Evolutionary conservation across 176 grass and related monocot species (phyloP).

Genomic region (Triticum timopheevii): DNA sequence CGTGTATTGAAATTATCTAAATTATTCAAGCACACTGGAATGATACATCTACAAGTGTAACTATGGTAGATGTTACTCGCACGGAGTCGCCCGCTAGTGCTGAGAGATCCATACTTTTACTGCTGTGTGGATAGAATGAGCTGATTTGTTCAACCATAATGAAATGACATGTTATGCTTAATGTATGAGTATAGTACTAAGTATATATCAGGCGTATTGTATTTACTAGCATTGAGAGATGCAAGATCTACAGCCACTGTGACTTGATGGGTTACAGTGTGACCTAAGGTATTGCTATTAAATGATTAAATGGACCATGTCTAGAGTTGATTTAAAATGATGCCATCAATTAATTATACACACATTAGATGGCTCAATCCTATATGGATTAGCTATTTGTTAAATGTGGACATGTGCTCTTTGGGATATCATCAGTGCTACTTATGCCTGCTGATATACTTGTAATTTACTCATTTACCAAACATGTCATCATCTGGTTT

Average conservation of each 20-base stretch:
- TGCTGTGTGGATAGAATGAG: neutral
- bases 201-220: neutral
- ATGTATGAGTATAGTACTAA: neutral
- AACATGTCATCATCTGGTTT: neutral
- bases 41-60: neutral
- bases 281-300: neutral
- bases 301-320: constrained; percentile 1
- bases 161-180: neutral
- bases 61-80: neutral
- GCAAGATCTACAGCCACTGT: neutral
- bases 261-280: neutral
- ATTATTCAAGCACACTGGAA: neutral
- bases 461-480: neutral
- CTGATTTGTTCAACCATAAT: neutral
- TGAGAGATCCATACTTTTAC: neutral
- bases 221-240: neutral
- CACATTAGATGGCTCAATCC: neutral
- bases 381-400: neutral
- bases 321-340: constrained; percentile 10
- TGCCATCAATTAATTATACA: neutral
- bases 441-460: neutral
- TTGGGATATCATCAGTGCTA: neutral
- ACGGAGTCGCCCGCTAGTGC: neutral
- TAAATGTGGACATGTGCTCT: neutral
- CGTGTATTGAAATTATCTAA: neutral